Evolutionary conservation across 208 protist species (phyloP), one percentile per base, ranked within the genome.

Genomic region (Wallacemonas sp.): DNA sequence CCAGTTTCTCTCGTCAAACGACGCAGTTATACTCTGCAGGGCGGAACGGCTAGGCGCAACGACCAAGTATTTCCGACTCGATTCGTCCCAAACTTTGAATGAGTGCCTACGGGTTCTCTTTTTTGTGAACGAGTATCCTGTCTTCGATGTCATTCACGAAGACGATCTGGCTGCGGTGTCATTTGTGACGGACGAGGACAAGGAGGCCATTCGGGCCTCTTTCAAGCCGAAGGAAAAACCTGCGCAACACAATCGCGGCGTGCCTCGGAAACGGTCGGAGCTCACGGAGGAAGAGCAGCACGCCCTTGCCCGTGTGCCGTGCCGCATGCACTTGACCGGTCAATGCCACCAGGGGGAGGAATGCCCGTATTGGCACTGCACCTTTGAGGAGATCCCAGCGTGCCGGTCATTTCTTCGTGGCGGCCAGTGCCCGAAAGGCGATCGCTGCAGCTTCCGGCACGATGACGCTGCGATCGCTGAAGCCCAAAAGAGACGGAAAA

Each of bases 61-160:
- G 36, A 65, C 46, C 5, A 72, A 79, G 39, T 96, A 90, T 62
- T 94, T 96, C 53, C 61, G 62, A 11, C 61, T 96, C 0, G 62
- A 81, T 19, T 72, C 77, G 0, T 49, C 68, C 21, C 56, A 77
- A 17, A 93, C 91, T 21, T 66, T 96, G 14, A 86, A 91, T 49
- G 86, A 92, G 39, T 82, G 75, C 38, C 47, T 96, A 33, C 88
- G 91, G 21, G 74, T 67, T 0, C 64, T 96, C 12, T 96, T 92
- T 66, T 94, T 93, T 47, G 72, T 96, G 3, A 94, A 82, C 51
- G 91, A 96, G 77, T 96, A 82, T 56, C 91, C 91, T 19, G 82
- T 89, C 8, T 88, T 96, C 45, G 61, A 82, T 5, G 82, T 96
- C 4, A 68, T 94, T 11, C 82, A 77, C 28, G 68, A 47, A 0